phyloP scores from a whole-genome alignment of 2,329 filamentous ascomycete species.

The Tolypocladium endophyticum region DNA sequence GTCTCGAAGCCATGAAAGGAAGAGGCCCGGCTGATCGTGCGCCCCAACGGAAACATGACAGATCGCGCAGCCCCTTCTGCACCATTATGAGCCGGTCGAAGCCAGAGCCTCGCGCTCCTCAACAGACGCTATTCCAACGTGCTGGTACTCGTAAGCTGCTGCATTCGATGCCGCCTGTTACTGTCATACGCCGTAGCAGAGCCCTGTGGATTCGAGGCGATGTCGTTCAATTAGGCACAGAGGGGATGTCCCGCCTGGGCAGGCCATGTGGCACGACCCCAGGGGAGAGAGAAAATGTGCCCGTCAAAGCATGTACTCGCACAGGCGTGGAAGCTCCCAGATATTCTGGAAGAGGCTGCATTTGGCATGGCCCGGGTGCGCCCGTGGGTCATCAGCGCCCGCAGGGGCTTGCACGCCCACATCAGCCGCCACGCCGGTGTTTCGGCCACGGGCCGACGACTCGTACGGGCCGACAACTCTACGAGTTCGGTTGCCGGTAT shows the following conservation, averaged over 20 bases:
- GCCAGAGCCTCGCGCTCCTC: neutral
- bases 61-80: neutral
- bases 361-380: neutral
- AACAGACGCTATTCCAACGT: neutral
- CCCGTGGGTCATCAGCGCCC: constrained; percentile 1
- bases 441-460: neutral
- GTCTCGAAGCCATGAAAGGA: neutral
- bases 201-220: neutral
- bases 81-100: neutral
- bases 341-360: constrained; percentile 1
- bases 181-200: neutral
- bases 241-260: neutral
- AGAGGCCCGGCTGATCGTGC: neutral
- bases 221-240: neutral
- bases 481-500: too few relatives aligned
- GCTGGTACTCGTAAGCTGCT: neutral
- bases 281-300: neutral
- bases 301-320: too few relatives aligned
- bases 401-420: neutral
- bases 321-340: constrained; percentile 1
- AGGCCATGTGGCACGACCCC: neutral
- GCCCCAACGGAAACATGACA: neutral
- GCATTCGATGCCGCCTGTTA: neutral
- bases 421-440: constrained; percentile 2
- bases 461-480: neutral